Evolutionary conservation across 768 basidiomycete species (phyloP).

Genomic region (Suillus subalutaceus): DNA sequence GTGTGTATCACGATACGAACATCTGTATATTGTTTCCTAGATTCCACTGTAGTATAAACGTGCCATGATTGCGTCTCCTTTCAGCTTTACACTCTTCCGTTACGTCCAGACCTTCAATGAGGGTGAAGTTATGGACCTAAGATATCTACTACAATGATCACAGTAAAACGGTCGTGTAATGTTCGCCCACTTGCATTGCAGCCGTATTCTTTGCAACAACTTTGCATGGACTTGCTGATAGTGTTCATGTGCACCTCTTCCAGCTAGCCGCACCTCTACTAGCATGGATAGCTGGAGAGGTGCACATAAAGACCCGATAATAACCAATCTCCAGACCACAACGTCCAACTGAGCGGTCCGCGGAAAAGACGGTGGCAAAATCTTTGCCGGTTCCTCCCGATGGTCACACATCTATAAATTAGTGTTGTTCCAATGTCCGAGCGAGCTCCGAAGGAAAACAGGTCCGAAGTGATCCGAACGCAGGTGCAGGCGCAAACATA

Average conservation of each 20-base stretch:
- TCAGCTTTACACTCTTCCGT: neutral
- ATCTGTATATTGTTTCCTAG: neutral
- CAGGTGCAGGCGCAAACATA: neutral
- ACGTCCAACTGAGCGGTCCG: neutral
- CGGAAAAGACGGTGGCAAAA: neutral
- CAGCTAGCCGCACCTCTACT: neutral
- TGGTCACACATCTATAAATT: neutral
- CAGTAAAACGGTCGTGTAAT: neutral
- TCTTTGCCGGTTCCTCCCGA: neutral
- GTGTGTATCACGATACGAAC: neutral
- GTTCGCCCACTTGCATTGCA: neutral
- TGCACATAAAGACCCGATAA: neutral
- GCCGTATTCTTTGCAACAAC: neutral
- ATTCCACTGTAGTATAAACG: neutral
- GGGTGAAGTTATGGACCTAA: neutral
- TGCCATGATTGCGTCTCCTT: neutral
- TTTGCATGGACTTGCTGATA: neutral
- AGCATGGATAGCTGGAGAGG: constrained; percentile 2
- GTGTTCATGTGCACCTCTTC: neutral
- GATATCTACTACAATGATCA: neutral
- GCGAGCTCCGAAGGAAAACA: neutral
- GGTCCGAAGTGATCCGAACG: neutral
- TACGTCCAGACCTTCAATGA: neutral
- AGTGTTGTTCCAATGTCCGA: neutral
- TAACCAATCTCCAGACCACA: neutral